A percentile compares a stretch with the other conserved stretches of the same genome.
Evolutionary conservation across 2,329 filamentous ascomycete species (phyloP).

Genomic region (Penicillium freii): DNA sequence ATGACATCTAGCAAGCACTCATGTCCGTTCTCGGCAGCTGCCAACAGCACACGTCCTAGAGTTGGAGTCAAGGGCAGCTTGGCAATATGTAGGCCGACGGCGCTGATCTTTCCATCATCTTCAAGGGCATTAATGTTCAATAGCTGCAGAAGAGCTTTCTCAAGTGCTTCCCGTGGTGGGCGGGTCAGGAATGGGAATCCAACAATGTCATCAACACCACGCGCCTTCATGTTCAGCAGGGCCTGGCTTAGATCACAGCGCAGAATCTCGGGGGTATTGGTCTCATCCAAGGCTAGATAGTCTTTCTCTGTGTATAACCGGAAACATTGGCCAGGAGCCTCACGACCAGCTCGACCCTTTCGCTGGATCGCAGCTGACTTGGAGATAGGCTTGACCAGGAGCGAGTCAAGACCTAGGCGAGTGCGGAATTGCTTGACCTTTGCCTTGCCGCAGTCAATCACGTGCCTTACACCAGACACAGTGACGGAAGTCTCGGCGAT

Average conservation of each 20-base stretch:
- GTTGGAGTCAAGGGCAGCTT: slow-evolving; percentile 78
- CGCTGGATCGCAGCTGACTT: slow-evolving; percentile 91
- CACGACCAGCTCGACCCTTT: slow-evolving; percentile 86
- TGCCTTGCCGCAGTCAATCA: slow-evolving; percentile 88
- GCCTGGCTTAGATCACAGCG: slow-evolving; percentile 85
- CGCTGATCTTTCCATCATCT: slow-evolving; percentile 70
- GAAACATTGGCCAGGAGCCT: slow-evolving; percentile 85
- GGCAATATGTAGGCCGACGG: slow-evolving; percentile 72
- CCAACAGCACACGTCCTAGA: slow-evolving; percentile 77
- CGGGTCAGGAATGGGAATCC: slow-evolving; percentile 82
- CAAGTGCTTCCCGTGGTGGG: slow-evolving; percentile 72
- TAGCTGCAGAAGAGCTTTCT: slow-evolving; percentile 78
- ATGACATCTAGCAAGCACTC: slow-evolving; percentile 79
- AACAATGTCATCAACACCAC: slow-evolving; percentile 77
- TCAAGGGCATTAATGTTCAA: slow-evolving; percentile 74
- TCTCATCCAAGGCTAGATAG: slow-evolving; percentile 67
- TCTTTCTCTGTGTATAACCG: slow-evolving; percentile 80
- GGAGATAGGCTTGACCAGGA: slow-evolving; percentile 86
- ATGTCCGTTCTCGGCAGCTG: slow-evolving; percentile 67
- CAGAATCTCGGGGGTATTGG: slow-evolving; percentile 83
- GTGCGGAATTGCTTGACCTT: slow-evolving; percentile 91
- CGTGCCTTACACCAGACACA: slow-evolving; percentile 85
- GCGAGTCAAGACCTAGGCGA: slow-evolving; percentile 80
- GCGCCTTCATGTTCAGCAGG: slow-evolving; percentile 88
- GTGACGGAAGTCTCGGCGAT: slow-evolving; percentile 99